These are phyloP conservation scores for Nicotiana tabacum DNA, from an alignment of 257 asterid species.

Conservation along the genomic window DNA sequence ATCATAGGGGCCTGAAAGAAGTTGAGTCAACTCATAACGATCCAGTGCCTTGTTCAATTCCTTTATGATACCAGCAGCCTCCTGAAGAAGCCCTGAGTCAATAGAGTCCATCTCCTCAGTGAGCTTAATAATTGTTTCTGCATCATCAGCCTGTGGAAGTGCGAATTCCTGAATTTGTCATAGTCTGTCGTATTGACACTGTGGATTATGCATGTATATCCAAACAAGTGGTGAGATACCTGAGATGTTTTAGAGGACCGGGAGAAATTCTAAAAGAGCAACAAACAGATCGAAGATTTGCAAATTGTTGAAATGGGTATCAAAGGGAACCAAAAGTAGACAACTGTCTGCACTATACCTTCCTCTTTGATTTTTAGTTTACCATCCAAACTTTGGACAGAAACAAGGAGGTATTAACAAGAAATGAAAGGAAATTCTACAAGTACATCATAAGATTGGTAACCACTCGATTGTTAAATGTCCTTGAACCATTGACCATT, in stretches of 20 bases:
- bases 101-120: slow-evolving; percentile 90
- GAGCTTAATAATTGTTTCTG: slow-evolving; percentile 80
- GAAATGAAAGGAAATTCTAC: background rate
- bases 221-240: slow-evolving; percentile 5
- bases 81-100: slow-evolving; percentile 73
- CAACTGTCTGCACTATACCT: background rate
- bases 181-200: background rate
- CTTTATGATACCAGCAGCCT: slow-evolving; percentile 73
- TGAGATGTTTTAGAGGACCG: background rate
- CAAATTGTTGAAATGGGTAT: background rate
- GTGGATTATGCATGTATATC: background rate
- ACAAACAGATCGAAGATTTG: background rate
- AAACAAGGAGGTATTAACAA: background rate
- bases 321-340: background rate
- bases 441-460: background rate
- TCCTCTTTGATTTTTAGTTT: background rate
- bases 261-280: background rate
- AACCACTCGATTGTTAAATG: background rate
- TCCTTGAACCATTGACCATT: background rate
- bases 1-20: slow-evolving; percentile 90
- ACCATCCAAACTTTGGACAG: background rate
- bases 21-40: slow-evolving; percentile 82
- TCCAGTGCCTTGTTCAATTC: slow-evolving; percentile 78
- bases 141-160: slow-evolving; percentile 60
- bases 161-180: background rate